Percentiles rank a stretch among this genome's conserved stretches.
These are phyloP conservation scores for Podospora australis DNA, from an alignment of 495 filamentous ascomycete species.

Conservation along the genomic window DNA sequence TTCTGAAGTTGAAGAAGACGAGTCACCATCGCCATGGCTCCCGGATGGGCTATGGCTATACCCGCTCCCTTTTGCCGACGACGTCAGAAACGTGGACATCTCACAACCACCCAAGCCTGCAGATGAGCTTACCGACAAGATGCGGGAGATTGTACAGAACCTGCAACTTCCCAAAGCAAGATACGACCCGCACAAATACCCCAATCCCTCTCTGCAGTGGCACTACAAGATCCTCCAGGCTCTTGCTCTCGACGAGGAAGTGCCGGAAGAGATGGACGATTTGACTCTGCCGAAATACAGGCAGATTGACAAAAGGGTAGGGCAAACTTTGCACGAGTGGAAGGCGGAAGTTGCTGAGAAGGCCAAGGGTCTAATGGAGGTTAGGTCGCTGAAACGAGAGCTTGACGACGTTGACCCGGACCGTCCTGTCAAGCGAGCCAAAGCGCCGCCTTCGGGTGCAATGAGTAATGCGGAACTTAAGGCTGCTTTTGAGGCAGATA, in stretches of 20 bases:
- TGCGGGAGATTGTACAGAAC: constrained; percentile 76
- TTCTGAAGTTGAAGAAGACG: constrained; percentile 58
- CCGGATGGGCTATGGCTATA: constrained; percentile 88
- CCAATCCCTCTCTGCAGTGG: constrained; percentile 95
- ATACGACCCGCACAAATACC: constrained; percentile 82
- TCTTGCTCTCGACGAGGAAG: constrained; percentile 84
- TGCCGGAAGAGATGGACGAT: constrained; percentile 74
- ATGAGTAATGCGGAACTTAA: constrained; percentile 54
- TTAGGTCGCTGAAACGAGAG: constrained; percentile 39
- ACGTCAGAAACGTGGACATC: constrained; percentile 63
- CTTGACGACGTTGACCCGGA: constrained; percentile 37
- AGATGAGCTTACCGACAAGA: constrained; percentile 66
- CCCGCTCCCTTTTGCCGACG: constrained; percentile 84
- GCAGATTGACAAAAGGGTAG: constrained; percentile 78
- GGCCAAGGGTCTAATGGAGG: constrained; percentile 28
- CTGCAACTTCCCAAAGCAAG: constrained; percentile 80
- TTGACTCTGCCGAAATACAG: constrained; percentile 76
- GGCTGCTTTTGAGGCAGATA: constrained; percentile 50
- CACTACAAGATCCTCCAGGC: constrained; percentile 94
- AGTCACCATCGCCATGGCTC: constrained; percentile 53
- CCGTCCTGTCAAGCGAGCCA: constrained; percentile 35
- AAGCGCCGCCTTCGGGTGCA: constrained; percentile 20
- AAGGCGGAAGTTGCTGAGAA: constrained; percentile 55
- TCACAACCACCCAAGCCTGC: constrained; percentile 51
- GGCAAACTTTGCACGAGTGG: constrained; percentile 71